Base-by-base conservation (phyloP, 1,284 basidiomycete genomes). In the Malassezia japonica region DNA sequence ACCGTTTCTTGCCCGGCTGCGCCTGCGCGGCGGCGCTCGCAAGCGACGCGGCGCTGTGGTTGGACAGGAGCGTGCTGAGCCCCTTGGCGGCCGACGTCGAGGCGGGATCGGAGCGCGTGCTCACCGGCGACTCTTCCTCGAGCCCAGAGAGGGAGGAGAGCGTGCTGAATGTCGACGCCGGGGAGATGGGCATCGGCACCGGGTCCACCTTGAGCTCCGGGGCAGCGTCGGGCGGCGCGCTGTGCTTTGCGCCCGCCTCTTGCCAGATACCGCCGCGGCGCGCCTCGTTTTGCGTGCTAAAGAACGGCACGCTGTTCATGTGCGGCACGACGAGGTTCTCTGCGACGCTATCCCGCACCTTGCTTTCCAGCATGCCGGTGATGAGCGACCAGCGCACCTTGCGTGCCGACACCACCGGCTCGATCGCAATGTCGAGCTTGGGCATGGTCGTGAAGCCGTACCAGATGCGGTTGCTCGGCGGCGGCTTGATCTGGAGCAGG, bases 231-330 rank as follows among this genome's bases (percentile, higher is more conserved):
- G 28, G 9, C 32, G 32, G 7, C 32, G n/a, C 16, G 16, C 4
- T 4, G n/a, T n/a, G n/a, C 2, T 18, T n/a, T 6, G 20, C 20
- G 20, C 77, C 80, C 1, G 88, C 84, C 57, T 88, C 86, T 13
- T 82, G 79, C 80, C 86, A 96, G 59, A 98, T 86, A 2, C 90
- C 92, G 42, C 91, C 92, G 36, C 92, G 83, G 55, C 82, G 80
- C n/a, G 15, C 18, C n/a, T 46, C 45, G 12, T 29, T 68, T 1
- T 75, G 71, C 35, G 85, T 91, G 72, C 92, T 85, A 72, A 94
- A 96, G 79, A 91, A 96, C 3, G 90, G 80, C 52, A 95, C 83
- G 67, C 96, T 92, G 74, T 98, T 92, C 87, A 95, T 92, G 75
- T 95, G 88, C 7, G 94, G 94, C 63, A 92, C 75, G 9, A 98